Evolutionary conservation across 345 rosid species (phyloP).

Genomic region (Trapa incisa): DNA sequence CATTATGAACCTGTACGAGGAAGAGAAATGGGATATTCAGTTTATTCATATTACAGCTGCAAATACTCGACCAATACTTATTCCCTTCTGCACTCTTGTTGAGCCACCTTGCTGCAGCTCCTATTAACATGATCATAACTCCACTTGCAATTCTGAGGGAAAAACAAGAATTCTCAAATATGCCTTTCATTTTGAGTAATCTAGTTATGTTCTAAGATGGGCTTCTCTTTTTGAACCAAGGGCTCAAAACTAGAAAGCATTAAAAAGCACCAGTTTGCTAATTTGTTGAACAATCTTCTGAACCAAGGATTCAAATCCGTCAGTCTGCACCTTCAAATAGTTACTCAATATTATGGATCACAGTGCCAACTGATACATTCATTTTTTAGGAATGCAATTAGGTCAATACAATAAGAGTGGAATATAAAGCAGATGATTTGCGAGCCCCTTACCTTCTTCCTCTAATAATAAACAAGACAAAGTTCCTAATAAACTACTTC

Average conservation of each 20-base stretch:
- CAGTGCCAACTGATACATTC: background rate
- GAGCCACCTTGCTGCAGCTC: slow-evolving; percentile 69
- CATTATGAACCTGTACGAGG: slow-evolving; percentile 45
- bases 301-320: background rate
- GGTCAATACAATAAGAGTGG: no score
- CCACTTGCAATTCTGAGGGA: slow-evolving; percentile 65
- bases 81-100: slow-evolving; percentile 51
- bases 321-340: background rate
- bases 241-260: background rate
- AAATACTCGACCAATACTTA: slow-evolving; percentile 58
- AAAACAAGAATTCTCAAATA: slow-evolving; percentile 1
- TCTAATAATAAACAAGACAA: background rate
- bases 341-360: background rate
- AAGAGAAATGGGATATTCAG: slow-evolving; percentile 46
- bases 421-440: background rate
- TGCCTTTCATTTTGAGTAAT: background rate
- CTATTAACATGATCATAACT: slow-evolving; percentile 45
- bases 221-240: background rate
- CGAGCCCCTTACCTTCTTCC: background rate
- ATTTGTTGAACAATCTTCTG: background rate
- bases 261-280: background rate
- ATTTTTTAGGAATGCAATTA: no score
- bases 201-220: background rate
- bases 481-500: background rate
- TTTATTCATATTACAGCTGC: slow-evolving; percentile 32